Evolutionary conservation across 2,329 filamentous ascomycete genomes (phyloP).

Genomic region (Juglanconis sp.): DNA sequence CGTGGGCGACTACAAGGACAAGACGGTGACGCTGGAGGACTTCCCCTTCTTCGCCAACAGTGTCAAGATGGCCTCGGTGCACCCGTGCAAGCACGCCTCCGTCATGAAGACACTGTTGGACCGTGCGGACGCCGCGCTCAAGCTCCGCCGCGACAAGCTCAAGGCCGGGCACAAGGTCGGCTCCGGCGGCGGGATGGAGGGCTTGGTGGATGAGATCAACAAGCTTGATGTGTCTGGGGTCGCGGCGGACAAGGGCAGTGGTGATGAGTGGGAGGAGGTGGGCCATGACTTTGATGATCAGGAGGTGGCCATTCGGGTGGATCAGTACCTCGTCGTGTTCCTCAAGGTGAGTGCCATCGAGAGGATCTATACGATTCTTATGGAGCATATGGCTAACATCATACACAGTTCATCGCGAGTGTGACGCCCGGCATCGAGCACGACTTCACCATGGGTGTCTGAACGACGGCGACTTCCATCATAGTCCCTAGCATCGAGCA

Average conservation of each 20-base stretch:
- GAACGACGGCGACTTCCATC: slow-evolving; percentile 25
- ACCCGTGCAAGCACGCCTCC: slow-evolving; percentile 94
- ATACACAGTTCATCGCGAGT: slow-evolving; percentile 67
- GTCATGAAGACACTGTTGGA: slow-evolving; percentile 98
- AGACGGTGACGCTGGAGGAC: slow-evolving; percentile 96
- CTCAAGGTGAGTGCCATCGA: slow-evolving; percentile 62
- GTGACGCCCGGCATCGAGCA: slow-evolving; percentile 97
- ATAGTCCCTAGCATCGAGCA: neutral
- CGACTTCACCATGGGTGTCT: slow-evolving; percentile 96
- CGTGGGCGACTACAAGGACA: slow-evolving; percentile 47
- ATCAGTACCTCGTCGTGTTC: slow-evolving; percentile 85
- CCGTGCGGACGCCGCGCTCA: slow-evolving; percentile 88
- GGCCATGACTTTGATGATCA: slow-evolving; percentile 62
- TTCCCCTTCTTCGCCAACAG: slow-evolving; percentile 91
- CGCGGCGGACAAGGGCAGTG: slow-evolving; percentile 46
- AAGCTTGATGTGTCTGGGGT: slow-evolving; percentile 57
- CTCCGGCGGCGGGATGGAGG: slow-evolving; percentile 68
- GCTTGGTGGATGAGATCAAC: slow-evolving; percentile 76
- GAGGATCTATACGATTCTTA: neutral
- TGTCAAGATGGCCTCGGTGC: slow-evolving; percentile 94
- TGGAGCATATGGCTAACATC: slow-evolving; percentile 23
- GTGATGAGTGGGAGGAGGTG: slow-evolving; percentile 65
- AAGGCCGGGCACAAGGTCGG: slow-evolving; percentile 53
- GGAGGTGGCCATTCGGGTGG: slow-evolving; percentile 79
- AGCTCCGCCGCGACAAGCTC: slow-evolving; percentile 81